Evolutionary conservation across 2,329 filamentous ascomycete genomes (phyloP), one percentile per base, ranked within the genome.

Genomic region (Didymellaceae sp.): DNA sequence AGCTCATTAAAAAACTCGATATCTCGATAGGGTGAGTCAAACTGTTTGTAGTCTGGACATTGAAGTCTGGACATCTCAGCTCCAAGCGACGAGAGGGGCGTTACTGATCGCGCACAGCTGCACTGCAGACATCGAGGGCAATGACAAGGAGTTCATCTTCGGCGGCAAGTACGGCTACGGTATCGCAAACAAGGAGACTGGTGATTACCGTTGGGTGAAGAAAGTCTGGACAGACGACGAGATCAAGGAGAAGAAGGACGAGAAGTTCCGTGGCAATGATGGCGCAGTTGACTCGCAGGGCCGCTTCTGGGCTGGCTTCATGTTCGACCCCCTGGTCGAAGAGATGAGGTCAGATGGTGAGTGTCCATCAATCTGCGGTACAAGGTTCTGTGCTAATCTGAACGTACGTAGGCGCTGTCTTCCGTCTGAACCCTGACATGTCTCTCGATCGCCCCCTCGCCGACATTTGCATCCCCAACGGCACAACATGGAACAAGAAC

Each of bases 121-220:
- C 45, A 96, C 92, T 31, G 88, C 88, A 45, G 88, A 96, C 72
- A 90, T 96, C 46, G 80, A 84, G 54, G 79, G 80, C 59, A 82
- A 85, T 57, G 84, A 87, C 54, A 77, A 88, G 40, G 84, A 86
- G 66, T 87, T 96, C 70, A 77, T 90, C 48, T 82, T 93, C 61
- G 91, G 86, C 34, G 85, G 89, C 68, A 96, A 96, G 77, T 82
- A 87, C 70, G 91, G 91, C 52, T 84, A 90, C 62, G 91, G 90
- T n/a, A 78, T 90, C 43, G 80, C 93, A 60, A 84, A 96, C 69
- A 84, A 87, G 49, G 66, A 75, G 46, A 83, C 81, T 1, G 80
- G 80, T 53, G 74, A 79, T 51, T 77, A 82, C 58, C 75, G 77
- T 44, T 85, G 85, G 71, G 75, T 87, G 60, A 78, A 77, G 59